These are phyloP conservation scores for Sordariomycetes sp. DNA, from an alignment of 2,329 filamentous ascomycete genomes.

Conservation along the genomic window DNA sequence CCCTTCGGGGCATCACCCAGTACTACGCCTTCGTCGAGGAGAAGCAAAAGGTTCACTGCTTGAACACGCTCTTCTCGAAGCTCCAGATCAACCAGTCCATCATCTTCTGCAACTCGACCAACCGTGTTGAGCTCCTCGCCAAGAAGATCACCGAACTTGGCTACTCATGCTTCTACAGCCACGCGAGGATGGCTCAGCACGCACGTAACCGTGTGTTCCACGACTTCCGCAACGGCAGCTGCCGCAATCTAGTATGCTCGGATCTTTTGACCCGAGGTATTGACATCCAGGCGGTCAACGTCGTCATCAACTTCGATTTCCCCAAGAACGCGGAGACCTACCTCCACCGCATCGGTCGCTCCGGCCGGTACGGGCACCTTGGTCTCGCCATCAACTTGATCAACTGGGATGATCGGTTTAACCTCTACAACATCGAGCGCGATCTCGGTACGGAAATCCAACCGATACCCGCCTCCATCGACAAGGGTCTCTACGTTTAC, in stretches of 20 bases:
- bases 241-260: conserved; percentile 95
- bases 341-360: conserved; percentile 94
- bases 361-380: conserved; percentile 91
- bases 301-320: conserved; percentile 99
- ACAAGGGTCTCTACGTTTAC: conserved; percentile 98
- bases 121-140: conserved; percentile 90
- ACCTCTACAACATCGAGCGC: conserved; percentile 96
- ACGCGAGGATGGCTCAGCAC: conserved; percentile 95
- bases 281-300: conserved; percentile 98
- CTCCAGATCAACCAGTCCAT: conserved; percentile 99
- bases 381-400: conserved; percentile 98
- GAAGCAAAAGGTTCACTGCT: conserved; percentile 97
- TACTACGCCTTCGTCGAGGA: conserved; percentile 99
- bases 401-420: conserved; percentile 99
- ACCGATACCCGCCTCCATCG: conserved; percentile 87
- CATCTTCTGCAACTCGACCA: conserved; percentile 99
- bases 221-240: conserved; percentile 96
- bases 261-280: conserved; percentile 97
- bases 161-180: conserved; percentile 99
- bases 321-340: conserved; percentile 99
- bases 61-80: conserved; percentile 98
- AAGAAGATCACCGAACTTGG: conserved; percentile 99
- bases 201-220: conserved; percentile 98
- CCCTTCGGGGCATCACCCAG: conserved; percentile 93
- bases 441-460: conserved; percentile 96